Evolutionary conservation across 768 basidiomycete species (phyloP), one percentile per base, ranked within the genome.

Genomic region (Hypsizygus marmoreus): DNA sequence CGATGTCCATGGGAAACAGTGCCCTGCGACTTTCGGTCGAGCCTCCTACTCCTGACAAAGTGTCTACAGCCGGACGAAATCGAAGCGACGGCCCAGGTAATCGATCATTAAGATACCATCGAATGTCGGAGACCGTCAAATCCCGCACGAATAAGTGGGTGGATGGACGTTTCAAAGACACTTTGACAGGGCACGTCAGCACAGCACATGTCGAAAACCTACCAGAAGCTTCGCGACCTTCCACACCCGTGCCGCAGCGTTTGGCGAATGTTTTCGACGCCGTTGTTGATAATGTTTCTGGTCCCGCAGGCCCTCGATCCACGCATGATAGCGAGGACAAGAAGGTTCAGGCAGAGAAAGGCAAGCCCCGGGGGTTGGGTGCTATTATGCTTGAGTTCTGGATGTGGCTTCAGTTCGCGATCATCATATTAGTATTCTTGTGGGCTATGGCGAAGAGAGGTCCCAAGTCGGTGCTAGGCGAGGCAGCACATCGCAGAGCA

Each of bases 381-480:
- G 61, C 61, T 30, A 65, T 86, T 38, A 61, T 91, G 52, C 56
- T 92, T 38, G 86, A 90, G 66, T 61, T 88, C 16, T 92, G 91
- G 91, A 64, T 92, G 51, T 90, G 89, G 88, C 62, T 91, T 48
- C 91, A 93, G 64, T 91, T 92, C 58, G 70, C 63, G 6, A 73
- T 91, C 49, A 81, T 93, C 51, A 74, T 91, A 24, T 43, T 84
- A 31, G 82, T 91, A 41, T 92, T 92, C 63, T 62, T 93, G 43
- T 90, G 81, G 76, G 80, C 86, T 25, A 87, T 91, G 83, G 87
- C 88, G 47, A 81, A 73, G 64, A 74, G 80, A 14, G 89, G 91
- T 2, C 89, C 89, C 5, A 84, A 82, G 67, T 75, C 76, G 42
- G 79, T 91, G 23, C 55, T 90, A 46, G 70, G 69, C 28, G 76